phyloP scores from a whole-genome alignment of 164 flowering plant species.

The Umbellularia californica region DNA sequence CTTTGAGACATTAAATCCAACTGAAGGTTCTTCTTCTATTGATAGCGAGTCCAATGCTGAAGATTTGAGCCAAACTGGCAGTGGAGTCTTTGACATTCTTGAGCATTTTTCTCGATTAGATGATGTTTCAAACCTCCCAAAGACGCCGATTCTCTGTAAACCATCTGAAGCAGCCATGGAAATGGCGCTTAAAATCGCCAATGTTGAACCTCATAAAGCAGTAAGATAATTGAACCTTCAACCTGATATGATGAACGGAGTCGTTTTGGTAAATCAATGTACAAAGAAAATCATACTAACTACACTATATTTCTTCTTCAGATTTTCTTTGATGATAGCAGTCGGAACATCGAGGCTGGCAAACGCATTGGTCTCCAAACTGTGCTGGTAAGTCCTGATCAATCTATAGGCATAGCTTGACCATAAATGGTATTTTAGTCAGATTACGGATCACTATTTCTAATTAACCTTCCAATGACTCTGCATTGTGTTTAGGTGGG shows the following conservation, averaged over 20 bases:
- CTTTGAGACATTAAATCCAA: conserved; percentile 73
- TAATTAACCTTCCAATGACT: not conserved
- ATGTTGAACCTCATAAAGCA: conserved; percentile 61
- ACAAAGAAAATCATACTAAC: too few relatives aligned
- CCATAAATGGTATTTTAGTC: not conserved
- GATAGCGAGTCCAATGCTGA: not conserved
- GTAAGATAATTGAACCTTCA: conserved; percentile 35
- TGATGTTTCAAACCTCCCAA: conserved; percentile 34
- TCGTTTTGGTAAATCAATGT: too few relatives aligned
- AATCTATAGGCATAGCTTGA: too few relatives aligned
- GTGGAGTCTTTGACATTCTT: conserved; percentile 30
- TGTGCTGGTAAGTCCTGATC: conserved; percentile 55
- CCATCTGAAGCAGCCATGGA: conserved; percentile 63
- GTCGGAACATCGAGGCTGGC: conserved; percentile 70
- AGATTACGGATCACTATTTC: not conserved
- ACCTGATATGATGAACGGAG: not conserved
- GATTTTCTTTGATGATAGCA: conserved; percentile 92
- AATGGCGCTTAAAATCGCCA: conserved; percentile 59
- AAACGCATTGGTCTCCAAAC: conserved; percentile 72
- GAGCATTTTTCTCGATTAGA: conserved; percentile 24
- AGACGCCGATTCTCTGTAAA: conserved; percentile 74
- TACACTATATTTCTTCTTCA: conserved; percentile 21
- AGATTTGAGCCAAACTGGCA: not conserved
- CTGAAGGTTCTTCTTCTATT: conserved; percentile 5
- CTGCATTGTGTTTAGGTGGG: conserved; percentile 51